phyloP scores from a whole-genome alignment of 2,329 filamentous ascomycete genomes.

The Metarhizium sp. region DNA sequence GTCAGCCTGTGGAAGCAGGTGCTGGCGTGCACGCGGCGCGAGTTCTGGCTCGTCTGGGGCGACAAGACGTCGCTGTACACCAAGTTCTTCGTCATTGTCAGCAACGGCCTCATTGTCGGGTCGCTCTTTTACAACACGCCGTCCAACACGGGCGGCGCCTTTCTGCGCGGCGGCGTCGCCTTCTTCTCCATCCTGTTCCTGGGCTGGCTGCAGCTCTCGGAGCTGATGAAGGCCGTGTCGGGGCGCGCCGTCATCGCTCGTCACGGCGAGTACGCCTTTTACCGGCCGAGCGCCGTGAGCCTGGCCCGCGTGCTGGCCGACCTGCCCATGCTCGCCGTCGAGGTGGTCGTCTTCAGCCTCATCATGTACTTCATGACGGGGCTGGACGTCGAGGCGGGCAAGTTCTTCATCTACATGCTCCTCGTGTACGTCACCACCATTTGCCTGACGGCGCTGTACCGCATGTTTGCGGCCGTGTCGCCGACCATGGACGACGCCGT shows the following conservation, averaged over 20 bases:
- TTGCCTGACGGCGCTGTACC: slow-evolving; percentile 57
- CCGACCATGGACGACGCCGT: slow-evolving; percentile 4
- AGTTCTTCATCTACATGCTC: slow-evolving; percentile 37
- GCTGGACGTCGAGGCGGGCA: slow-evolving; percentile 27
- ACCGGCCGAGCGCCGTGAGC: slow-evolving; percentile 26
- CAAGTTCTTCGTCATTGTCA: slow-evolving; percentile 70
- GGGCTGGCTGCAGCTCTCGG: slow-evolving; percentile 13
- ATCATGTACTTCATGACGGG: slow-evolving; percentile 36
- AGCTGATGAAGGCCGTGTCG: slow-evolving; percentile 28
- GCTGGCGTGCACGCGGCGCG: slow-evolving; percentile 55
- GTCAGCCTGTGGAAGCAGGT: slow-evolving; percentile 67
- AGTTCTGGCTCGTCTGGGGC: slow-evolving; percentile 70
- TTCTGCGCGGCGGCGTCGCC: slow-evolving; percentile 37
- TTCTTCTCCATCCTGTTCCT: slow-evolving; percentile 48
- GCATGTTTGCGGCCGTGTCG: slow-evolving; percentile 15
- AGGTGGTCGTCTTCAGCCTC: slow-evolving; percentile 24
- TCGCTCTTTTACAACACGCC: slow-evolving; percentile 67
- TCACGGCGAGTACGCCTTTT: slow-evolving; percentile 29
- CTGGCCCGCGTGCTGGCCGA: slow-evolving; percentile 29
- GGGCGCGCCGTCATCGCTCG: slow-evolving; percentile 30
- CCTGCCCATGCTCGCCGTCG: slow-evolving; percentile 32
- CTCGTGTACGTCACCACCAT: slow-evolving; percentile 43
- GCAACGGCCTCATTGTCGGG: slow-evolving; percentile 65
- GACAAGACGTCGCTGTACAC: slow-evolving; percentile 68
- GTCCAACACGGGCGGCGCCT: slow-evolving; percentile 52